Conservation (phyloP, 2,329 filamentous ascomycete genomes). For the Alternaria dauci region DNA sequence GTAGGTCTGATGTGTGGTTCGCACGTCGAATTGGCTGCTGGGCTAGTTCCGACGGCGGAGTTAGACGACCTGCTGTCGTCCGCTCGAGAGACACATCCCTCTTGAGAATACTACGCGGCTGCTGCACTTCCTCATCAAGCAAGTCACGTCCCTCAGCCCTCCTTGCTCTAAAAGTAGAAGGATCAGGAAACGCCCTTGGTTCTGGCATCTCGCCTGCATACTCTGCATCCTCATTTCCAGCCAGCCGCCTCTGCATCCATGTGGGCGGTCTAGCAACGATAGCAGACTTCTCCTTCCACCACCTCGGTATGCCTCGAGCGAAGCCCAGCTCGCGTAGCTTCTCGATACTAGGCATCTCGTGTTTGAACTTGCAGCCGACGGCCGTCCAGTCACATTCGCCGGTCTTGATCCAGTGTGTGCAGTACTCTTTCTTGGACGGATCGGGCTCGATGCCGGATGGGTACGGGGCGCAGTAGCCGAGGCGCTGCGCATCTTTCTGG, state of each 20-base stretch:
- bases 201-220: constrained; percentile 1
- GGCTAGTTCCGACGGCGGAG: neutral
- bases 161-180: constrained; percentile 3
- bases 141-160: neutral
- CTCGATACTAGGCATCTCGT: constrained; percentile 82
- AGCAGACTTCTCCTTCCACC: constrained; percentile 62
- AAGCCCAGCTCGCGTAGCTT: constrained; percentile 77
- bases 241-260: constrained; percentile 37
- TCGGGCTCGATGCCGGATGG: constrained; percentile 53
- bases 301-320: constrained; percentile 58
- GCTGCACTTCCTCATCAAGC: neutral
- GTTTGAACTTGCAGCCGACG: constrained; percentile 87
- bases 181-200: constrained; percentile 17
- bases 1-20: constrained; percentile 5
- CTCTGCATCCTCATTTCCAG: constrained; percentile 6
- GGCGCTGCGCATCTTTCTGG: constrained; percentile 35
- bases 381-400: constrained; percentile 86
- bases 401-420: constrained; percentile 88
- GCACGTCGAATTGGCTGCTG: neutral
- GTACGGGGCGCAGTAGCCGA: constrained; percentile 36
- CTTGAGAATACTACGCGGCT: neutral
- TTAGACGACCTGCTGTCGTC: neutral
- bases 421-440: constrained; percentile 72
- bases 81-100: neutral
- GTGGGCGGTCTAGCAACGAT: constrained; percentile 29